Evolutionary conservation across 139 green algal species (phyloP).

Genomic region (Edaphochlamys debaryana): DNA sequence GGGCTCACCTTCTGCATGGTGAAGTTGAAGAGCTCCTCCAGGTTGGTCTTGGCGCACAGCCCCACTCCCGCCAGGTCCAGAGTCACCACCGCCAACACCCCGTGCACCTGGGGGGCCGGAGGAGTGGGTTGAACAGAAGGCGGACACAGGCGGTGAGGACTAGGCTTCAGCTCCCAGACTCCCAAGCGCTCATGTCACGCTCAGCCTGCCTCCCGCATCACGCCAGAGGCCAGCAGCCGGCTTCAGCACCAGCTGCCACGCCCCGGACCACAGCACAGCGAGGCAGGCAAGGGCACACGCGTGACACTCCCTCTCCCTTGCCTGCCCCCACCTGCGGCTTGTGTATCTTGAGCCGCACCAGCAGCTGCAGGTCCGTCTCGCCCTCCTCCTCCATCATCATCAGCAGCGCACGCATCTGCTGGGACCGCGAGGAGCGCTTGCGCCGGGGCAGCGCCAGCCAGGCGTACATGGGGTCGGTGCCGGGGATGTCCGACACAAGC

Average conservation of each 20-base stretch:
- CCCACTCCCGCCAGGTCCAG: slow-evolving; percentile 70
- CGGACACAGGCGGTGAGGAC: too few relatives aligned
- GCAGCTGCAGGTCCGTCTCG: slow-evolving; percentile 56
- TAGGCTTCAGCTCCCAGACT: too few relatives aligned
- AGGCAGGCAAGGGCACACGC: too few relatives aligned
- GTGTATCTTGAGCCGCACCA: slow-evolving; percentile 74
- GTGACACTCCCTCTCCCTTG: too few relatives aligned
- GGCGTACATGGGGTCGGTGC: slow-evolving; percentile 73
- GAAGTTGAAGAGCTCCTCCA: slow-evolving; percentile 88
- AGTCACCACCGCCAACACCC: slow-evolving; percentile 59
- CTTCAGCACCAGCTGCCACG: too few relatives aligned
- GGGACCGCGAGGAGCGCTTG: background rate
- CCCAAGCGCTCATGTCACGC: too few relatives aligned
- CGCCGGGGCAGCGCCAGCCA: slow-evolving; percentile 67
- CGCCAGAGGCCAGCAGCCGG: too few relatives aligned
- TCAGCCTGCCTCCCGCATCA: too few relatives aligned
- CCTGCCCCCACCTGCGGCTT: slow-evolving; percentile 52
- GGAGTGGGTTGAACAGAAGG: background rate
- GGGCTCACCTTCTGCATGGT: slow-evolving; percentile 50
- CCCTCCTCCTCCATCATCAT: slow-evolving; percentile 23
- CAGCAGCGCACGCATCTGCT: slow-evolving; percentile 30
- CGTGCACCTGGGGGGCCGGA: too few relatives aligned
- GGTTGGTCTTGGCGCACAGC: slow-evolving; percentile 64
- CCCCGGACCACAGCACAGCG: too few relatives aligned
- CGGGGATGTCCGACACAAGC: slow-evolving; percentile 48